Evolutionary conservation across 2,329 filamentous ascomycete genomes (phyloP), one percentile per base, ranked within the genome.

Genomic region (Cyphellophora attinorum): DNA sequence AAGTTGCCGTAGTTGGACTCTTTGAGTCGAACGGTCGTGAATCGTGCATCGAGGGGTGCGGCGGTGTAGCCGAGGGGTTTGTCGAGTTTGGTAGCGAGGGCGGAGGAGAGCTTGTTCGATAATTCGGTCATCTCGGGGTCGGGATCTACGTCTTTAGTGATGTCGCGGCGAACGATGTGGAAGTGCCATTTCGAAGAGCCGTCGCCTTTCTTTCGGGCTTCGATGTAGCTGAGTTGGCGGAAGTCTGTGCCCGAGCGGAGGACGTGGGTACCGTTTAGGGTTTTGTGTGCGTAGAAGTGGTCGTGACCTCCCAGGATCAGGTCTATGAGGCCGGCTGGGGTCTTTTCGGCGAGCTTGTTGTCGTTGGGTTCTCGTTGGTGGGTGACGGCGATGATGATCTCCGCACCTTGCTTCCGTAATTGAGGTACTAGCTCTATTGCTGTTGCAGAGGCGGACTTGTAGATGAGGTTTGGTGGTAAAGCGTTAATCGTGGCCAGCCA

Each of bases 1-100:
- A 93, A 93, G 58, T 94, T 94, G 2, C 82, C 85, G 11, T 93
- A 63, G 51, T 94, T 95, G 35, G 81, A 85, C 58, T 94, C 86
- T 29, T 64, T 68, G 13, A 74, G 64, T 8, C 86, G 70, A 1
- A 93, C 84, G 0, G 85, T 93, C 11, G 76, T 81, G 57, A 94
- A 95, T 2, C 86, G 79, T 2, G 82, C 83, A 54, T 95, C 88
- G 1, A 95, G 71, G 0, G 86, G 83, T 1, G 77, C 79, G 0
- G 80, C 76, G 0, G 85, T 93, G 61, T 83, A 93, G 3, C 86
- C 85, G 18, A 94, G 67, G 0, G 85, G 79, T 56, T 86, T 88
- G 37, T 86, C 79, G 11, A 94, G 65, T 41, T 85, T 86, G 27
- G 79, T 66, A 50, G 80, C 80, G 17, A 94, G 70, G 42, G 76